phyloP scores from a whole-genome alignment of 169 alveolate genomes.

The Ichthyophthirius multifiliis region DNA sequence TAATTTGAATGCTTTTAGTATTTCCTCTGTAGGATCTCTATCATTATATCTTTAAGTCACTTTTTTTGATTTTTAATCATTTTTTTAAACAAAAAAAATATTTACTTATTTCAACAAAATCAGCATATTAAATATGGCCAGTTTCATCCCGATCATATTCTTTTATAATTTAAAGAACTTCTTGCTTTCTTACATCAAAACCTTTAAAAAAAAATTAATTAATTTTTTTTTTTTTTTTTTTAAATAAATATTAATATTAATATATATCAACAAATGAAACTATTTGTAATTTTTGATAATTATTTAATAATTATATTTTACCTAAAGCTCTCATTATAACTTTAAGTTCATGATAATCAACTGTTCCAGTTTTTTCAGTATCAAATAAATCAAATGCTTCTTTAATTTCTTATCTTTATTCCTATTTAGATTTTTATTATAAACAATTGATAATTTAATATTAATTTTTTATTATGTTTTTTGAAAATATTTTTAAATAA shows the following conservation, averaged over 20 bases:
- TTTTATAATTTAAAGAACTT: conserved; percentile 57
- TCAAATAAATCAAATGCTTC: conserved; percentile 98
- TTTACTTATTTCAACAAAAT: conserved; percentile 56
- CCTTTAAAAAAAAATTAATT: conserved; percentile 4
- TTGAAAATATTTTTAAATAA: neutral
- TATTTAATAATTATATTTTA: neutral
- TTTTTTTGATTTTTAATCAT: conserved; percentile 15
- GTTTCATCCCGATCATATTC: conserved; percentile 67
- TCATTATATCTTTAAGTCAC: conserved; percentile 62
- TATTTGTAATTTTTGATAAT: too few relatives aligned
- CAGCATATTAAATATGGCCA: conserved; percentile 62
- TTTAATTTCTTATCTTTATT: conserved; percentile 93
- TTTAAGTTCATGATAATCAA: conserved; percentile 78
- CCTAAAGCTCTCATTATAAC: conserved; percentile 70
- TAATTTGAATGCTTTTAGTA: conserved; percentile 63
- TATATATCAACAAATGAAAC: too few relatives aligned
- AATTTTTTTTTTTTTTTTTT: too few relatives aligned
- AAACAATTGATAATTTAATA: neutral
- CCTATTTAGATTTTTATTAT: conserved; percentile 58
- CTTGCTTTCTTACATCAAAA: conserved; percentile 67
- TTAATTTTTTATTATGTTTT: neutral
- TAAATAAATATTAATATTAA: too few relatives aligned
- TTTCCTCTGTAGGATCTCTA: conserved; percentile 75
- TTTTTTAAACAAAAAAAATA: too few relatives aligned
- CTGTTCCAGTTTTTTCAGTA: conserved; percentile 93